Base-by-base conservation (phyloP, 441 rosid species). In the Melastoma candidum region DNA sequence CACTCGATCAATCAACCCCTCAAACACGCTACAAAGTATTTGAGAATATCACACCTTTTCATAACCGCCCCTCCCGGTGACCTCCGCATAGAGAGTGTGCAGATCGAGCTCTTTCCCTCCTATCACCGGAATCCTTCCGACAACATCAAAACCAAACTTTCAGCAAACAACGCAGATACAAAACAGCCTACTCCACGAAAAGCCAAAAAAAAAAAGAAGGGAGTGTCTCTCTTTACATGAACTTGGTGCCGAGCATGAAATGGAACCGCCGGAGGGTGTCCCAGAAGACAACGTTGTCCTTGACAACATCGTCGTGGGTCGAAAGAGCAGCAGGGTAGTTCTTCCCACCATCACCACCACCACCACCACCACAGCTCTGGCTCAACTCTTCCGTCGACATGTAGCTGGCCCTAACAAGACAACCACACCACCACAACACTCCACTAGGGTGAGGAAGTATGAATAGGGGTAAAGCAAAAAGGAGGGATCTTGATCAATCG, bases 71-170 rank as follows among this genome's bases (percentile, higher is more conserved):
- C 89, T 82, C 63, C 62, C 72, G 49, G 98, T 87, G 50, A 81
- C 89, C 65, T 92, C 98, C 45, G 74, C 86, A 71, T 87, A 92
- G n/a, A 87, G 75, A 58, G 85, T 76, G 71, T 92, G 90, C 85
- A 92, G 82, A 72, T 92, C 94, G 12, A 92, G 80, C 74, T 92
- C 98, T 64, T 77, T 89, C 48, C 98, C 92, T 53, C 98, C 98
- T 64, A 92, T 92, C 83, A 87, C 98, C 71, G 98, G 98, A 69
- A 92, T 75, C 98, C 98, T 92, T 73, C 1, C 11, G 11, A 11
- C 39, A 12, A n/a, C 49, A 44, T 51, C 25, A 53, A 45, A 54
- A 53, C 32, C 54, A 58, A 24, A 49, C 25, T 36, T 44, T 44
- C 12, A 17, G 26, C 12, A 46, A 6, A 7, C 39, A 25, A 41